These are phyloP conservation scores for Phellinidium pouzarii DNA, from an alignment of 1,284 basidiomycete genomes.

Conservation along the genomic window DNA sequence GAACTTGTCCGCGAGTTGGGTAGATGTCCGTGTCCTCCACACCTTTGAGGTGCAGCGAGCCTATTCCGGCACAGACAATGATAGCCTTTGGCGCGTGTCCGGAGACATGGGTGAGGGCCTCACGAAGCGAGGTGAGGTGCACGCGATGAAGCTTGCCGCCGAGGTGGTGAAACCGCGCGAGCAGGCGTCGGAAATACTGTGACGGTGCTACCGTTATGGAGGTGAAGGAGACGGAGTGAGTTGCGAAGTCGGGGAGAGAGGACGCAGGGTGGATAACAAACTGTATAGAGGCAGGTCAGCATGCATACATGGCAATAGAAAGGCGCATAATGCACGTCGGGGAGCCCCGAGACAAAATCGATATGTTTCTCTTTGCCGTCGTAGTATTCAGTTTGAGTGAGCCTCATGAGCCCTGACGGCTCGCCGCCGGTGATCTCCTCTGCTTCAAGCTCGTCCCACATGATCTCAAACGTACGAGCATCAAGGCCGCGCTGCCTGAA, in stretches of 20 bases:
- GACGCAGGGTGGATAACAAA: conserved; percentile 1
- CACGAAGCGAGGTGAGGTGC: conserved; percentile 3
- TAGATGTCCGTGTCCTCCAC: neutral
- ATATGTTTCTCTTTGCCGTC: conserved; percentile 8
- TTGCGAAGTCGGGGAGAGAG: conserved; percentile 4
- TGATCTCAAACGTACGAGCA: conserved; percentile 6
- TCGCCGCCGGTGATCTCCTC: conserved; percentile 2
- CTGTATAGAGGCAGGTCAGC: neutral
- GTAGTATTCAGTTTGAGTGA: conserved; percentile 12
- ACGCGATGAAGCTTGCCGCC: conserved; percentile 3
- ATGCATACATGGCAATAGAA: neutral
- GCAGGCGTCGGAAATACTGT: conserved; percentile 3
- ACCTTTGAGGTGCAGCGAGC: neutral
- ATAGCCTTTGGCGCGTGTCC: conserved; percentile 1
- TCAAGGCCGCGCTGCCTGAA: conserved; percentile 3
- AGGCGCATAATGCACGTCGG: neutral
- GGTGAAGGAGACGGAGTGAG: conserved; percentile 7
- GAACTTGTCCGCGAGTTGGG: conserved; percentile 6
- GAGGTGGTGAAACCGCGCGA: conserved; percentile 2
- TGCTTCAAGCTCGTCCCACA: conserved; percentile 8
- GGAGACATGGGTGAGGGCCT: conserved; percentile 1
- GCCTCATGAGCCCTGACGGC: conserved; percentile 5
- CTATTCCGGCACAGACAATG: conserved; percentile 6
- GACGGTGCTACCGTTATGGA: conserved; percentile 9
- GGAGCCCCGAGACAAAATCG: conserved; percentile 3